Base-by-base conservation (phyloP, 129 eudicot species). In the Flaveria bidentis region DNA sequence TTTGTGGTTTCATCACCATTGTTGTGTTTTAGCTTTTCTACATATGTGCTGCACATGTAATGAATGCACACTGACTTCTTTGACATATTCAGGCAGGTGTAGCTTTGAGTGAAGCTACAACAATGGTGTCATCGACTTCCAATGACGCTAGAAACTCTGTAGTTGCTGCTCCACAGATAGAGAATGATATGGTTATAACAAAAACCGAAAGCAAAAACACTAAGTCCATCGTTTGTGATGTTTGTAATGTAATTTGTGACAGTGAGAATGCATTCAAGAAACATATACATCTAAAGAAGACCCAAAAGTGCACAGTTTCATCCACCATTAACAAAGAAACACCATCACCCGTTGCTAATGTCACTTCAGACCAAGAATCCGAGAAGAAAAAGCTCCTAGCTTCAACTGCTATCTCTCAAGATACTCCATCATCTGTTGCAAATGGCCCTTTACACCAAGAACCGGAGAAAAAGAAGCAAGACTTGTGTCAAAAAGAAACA, bases 1-100 rank as follows among this genome's bases (percentile, higher is more conserved):
- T 47, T 1, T 10, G 16, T 11, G 12, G 53, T 16, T 65, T 36
- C 70, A 16, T 36, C 25, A n/a, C 13, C 7, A 15, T 36, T 16
- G 18, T 65, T 65, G 50, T 65, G 17, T 36, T 36, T 67, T 67
- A n/a, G 30, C 17, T 44, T 30, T 30, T 67, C n/a, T 18, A 9
- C 17, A 17, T 17, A 67, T 18, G 1, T 41, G 63, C 16, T 53
- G 20, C 30, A 47, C 41, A 56, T 41, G 55, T 2, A 13, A 58
- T 73, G 67, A 41, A 36, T 55, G 12, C 33, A 33, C 12, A 12
- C 18, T 56, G 57, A 15, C 18, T 73, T 61, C 3, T 14, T 42
- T 53, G 46, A 55, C 69, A 36, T 71, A 60, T 79, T 62, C 41
- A 79, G 83, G 67, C 78, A 33, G 83, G 83, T 79, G 78, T 67